Base-by-base conservation (phyloP, 208 protist species). In the Acanthamoeba healyi region DNA sequence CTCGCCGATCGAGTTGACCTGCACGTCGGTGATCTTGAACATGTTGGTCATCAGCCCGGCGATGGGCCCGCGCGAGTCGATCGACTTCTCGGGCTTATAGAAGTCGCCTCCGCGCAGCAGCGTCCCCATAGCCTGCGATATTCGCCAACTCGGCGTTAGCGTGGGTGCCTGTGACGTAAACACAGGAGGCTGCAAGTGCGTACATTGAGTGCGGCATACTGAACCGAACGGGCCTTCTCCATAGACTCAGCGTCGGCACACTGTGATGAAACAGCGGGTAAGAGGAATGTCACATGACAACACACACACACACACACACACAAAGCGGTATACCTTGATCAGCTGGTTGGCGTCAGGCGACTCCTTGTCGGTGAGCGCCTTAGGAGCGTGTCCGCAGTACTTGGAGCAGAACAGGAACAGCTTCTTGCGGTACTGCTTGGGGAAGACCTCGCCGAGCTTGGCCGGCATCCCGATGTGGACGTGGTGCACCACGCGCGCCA, bases 401-500 rank as follows among this genome's bases (percentile, higher is more conserved):
- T 58, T 91, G 84, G 84, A 91, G 29, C n/a, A 38, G 38, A 91
- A 91, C 17, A 91, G 34, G 54, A 91, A 91, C 46, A 91, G 22
- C 51, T 67, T 19, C 54, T 91, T 91, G 42, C 84, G 42, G 34
- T 91, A 91, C 34, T 91, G 42, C 84, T 91, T 86, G 77, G 77
- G 77, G 29, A 86, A 86, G 77, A 26, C 42, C 44, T 86, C 77
- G 24, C 12, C 24, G 24, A 86, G 77, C 77, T 86, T 86, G 77
- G 42, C 29, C 12, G 77, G 77, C 36, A 86, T 86, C 14, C 36
- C 77, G 24, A 56, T 29, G 24, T 86, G n/a, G 42, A 51, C 29
- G 42, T 86, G 42, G 19, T 56, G 36, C 15, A 86, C 29, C 19
- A 86, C 77, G 10, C 42, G 44, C 32, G 77, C 36, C 9, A 49